Base-by-base conservation (phyloP, 2,329 filamentous ascomycete genomes). In the Sclerotiophoma versabilis region DNA sequence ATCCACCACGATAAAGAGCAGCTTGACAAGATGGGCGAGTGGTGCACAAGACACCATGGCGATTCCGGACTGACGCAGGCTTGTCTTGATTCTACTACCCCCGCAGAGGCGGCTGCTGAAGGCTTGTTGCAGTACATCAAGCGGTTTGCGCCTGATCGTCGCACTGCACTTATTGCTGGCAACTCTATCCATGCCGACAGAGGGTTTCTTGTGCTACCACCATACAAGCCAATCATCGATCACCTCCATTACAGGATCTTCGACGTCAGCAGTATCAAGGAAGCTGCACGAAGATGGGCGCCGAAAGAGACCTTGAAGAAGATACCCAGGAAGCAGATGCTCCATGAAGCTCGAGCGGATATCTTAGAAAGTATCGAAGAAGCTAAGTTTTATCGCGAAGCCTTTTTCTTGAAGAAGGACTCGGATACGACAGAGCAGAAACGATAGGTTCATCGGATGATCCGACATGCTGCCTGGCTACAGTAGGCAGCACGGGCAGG, bases 331-430 rank as follows among this genome's bases (percentile, higher is more conserved):
- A 98, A 98, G 80, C 84, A 84, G 71, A 86, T 84, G 30, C 79
- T 87, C 45, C 95, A 99, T 78, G 86, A 93, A 75, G 95, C 95
- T 0, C 87, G 84, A 65, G 87, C 91, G 49, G 95, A 99, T 75
- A 96, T 99, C 53, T 75, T 97, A 57, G 95, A 99, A 79, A 98
- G 93, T 76, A 97, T 99, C 59, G 88, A 84, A 50, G 95, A 99
- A 79, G 93, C 93, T 49, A 86, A 80, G 67, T 97, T 90, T 72
- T 98, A 96, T 75, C 86, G 85, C 66, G 80, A 88, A 55, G 79
- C 78, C 15, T 83, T 96, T 49, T 96, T 96, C 32, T 10, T 67
- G 12, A 61, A 48, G 26, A 59, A 55, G 41, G 48, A 49, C 5
- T 14, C 38, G 7, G 33, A 22, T 3, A 8, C 25, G 15, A 19